Evolutionary conservation across 495 filamentous ascomycete species (phyloP), one percentile per base, ranked within the genome.

Genomic region (Echria macrotheca): DNA sequence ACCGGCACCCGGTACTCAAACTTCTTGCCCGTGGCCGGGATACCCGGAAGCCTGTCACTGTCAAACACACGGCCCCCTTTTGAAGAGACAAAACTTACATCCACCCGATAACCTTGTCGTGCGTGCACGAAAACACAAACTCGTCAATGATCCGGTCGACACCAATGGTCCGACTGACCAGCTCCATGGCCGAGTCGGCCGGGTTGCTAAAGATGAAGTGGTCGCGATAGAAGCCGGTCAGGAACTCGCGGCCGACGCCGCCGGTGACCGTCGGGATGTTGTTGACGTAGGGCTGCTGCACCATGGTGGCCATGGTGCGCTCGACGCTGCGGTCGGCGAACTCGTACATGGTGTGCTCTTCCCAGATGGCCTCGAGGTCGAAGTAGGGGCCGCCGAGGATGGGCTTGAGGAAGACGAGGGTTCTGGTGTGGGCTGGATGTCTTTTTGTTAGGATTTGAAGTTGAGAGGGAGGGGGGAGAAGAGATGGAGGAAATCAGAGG

Each of bases 201-300:
- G 88, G 85, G 25, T 90, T 81, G 43, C 72, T 70, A 11, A 81
- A 80, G 25, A 91, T 79, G 65, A 93, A 93, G 58, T 83, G 77
- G 12, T 87, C 64, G 1, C 76, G 74, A 60, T 94, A 94, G 62
- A 94, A 95, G 10, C 71, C 65, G 1, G 75, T 74, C n/a, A 93
- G 67, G 8, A 79, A 76, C 32, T 78, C 70, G 5, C 75, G 62
- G 0, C 89, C 89, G n/a, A 87, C 73, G 0, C 85, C 89, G 11
- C 88, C 89, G 22, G 83, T 88, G 55, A 75, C 53, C 5, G 72
- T 77, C 1, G 79, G 77, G 4, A 83, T 56, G 45, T 83, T 74
- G 58, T 80, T 81, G 15, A 82, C 77, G 52, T 79, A 80, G 5
- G 79, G 79, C 55, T 81, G 72, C 14, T 72, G 61, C 8, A 79